These are phyloP conservation scores for Hypomontagnella submonticulosa DNA, from an alignment of 495 filamentous ascomycete species.

Conservation along the genomic window DNA sequence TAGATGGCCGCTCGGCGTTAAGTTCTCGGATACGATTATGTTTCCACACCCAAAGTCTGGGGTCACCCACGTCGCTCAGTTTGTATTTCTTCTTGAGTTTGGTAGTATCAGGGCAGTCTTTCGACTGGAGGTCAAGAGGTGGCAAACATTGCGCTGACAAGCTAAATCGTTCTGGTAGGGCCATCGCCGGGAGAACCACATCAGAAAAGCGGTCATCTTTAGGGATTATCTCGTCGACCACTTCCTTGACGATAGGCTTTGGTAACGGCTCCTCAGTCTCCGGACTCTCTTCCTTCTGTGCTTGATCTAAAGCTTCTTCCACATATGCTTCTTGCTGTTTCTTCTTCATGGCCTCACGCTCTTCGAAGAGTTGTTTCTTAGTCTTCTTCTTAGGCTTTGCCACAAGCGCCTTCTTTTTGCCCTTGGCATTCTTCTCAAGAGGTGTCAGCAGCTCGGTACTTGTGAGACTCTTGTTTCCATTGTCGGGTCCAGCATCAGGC, in stretches of 20 bases:
- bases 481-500: constrained; percentile 50
- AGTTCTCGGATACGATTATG: constrained; percentile 89
- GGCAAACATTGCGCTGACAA: constrained; percentile 39
- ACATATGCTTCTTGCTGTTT: constrained; percentile 55
- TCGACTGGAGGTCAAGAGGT: constrained; percentile 59
- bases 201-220: constrained; percentile 47
- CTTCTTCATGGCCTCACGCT: constrained; percentile 70
- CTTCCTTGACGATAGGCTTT: constrained; percentile 28
- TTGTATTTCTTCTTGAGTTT: constrained; percentile 84
- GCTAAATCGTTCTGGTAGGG: constrained; percentile 35
- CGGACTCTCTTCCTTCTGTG: constrained; percentile 46
- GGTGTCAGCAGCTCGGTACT: constrained; percentile 33
- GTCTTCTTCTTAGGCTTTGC: constrained; percentile 72
- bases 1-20: constrained; percentile 62
- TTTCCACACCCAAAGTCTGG: constrained; percentile 86
- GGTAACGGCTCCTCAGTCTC: constrained; percentile 39
- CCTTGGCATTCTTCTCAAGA: constrained; percentile 39
- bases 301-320: constrained; percentile 44
- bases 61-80: constrained; percentile 67
- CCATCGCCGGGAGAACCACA: constrained; percentile 44
- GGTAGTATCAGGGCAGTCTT: constrained; percentile 79
- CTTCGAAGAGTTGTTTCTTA: constrained; percentile 78
- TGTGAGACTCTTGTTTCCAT: constrained; percentile 51
- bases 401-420: constrained; percentile 55
- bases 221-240: constrained; percentile 22